A percentile compares a stretch with the other conserved stretches of the same genome.
Evolutionary conservation across 2,329 filamentous ascomycete species (phyloP).

Genomic region (Pezizomycotina sp.): DNA sequence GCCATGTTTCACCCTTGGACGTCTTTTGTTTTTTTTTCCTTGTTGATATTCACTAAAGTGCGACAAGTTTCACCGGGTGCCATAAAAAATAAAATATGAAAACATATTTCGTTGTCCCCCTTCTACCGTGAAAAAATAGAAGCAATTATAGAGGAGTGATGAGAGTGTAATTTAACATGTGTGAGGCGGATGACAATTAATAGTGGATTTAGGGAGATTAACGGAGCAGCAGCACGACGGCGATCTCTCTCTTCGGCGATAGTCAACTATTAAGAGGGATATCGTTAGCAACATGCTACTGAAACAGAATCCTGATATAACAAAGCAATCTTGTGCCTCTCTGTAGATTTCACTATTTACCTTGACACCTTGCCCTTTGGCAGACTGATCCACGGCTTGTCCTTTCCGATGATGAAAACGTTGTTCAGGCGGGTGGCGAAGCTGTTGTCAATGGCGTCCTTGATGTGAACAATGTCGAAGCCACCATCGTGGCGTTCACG

Average conservation of each 20-base stretch:
- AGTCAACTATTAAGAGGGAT: slow-evolving; percentile 45
- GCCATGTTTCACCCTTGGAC: too few species aligned
- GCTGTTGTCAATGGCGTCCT: slow-evolving; percentile 99
- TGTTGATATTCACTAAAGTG: too few species aligned
- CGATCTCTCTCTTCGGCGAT: slow-evolving; percentile 99
- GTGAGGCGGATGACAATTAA: slow-evolving; percentile 17
- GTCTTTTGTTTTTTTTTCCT: too few species aligned
- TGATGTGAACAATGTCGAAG: slow-evolving; percentile 99
- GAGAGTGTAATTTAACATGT: slow-evolving; percentile 17
- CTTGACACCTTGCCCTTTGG: slow-evolving; percentile 99
- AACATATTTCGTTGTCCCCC: too few species aligned
- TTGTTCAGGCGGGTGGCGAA: slow-evolving; percentile 99
- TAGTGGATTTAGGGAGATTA: slow-evolving; percentile 19
- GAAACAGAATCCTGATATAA: background rate
- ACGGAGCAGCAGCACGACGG: slow-evolving; percentile 49
- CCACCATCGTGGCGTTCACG: slow-evolving; percentile 99
- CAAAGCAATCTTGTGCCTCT: background rate
- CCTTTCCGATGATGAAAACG: slow-evolving; percentile 96
- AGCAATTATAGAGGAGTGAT: slow-evolving; percentile 12
- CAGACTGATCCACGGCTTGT: slow-evolving; percentile 98
- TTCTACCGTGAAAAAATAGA: slow-evolving; percentile 16
- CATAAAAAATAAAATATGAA: too few species aligned
- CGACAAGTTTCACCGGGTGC: too few species aligned
- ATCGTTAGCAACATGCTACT: slow-evolving; percentile 23
- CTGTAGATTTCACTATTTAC: slow-evolving; percentile 25